Evolutionary conservation across 805 yeast genomes (phyloP), one percentile per base, ranked within the genome.

Genomic region (Ogataea haglerorum): DNA sequence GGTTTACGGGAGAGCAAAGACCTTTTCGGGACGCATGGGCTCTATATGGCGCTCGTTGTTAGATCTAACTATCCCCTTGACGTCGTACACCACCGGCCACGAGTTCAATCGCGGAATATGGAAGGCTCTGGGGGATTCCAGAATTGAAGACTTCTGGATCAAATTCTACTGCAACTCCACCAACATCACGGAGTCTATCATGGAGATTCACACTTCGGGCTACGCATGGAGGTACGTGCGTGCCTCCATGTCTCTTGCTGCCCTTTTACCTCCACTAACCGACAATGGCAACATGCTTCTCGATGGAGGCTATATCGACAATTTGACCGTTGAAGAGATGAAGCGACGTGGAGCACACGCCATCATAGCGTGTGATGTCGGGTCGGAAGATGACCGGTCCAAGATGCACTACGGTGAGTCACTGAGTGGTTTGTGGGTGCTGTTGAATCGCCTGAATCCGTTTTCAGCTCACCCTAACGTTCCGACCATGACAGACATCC

Each of bases 51-150:
- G 97, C 52, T 78, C 85, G 56, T 45, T 83, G 2, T 64, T 85
- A 22, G 99, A 91, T 59, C 63, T 93, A 53, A 91, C 99, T 0
- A 85, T 90, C 61, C 99, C 99, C 0, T 81, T 87, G 2, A 89
- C 96, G 0, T 84, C 97, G 0, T 91, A 95, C 58, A 85, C 95
- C 9, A 93, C 99, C 1, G 99, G 99, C 1, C 96, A 93, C 62
- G 98, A 89, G 61, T 91, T 91, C 63, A 91, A 91, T 61, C 72
- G 98, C 51, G 98, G 99, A 36, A 78, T 91, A n/a, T 93, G 97
- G 96, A 91, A 93, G 61, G 78, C 87, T 0, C 85, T 91, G 66
- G 97, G 98, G 0, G 91, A 87, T 48, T 75, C 82, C 10, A 81
- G 96, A 54, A 88, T 91, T 49, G 99, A 91, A 59, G 99, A 91